Evolutionary conservation across 2,329 filamentous ascomycete species (phyloP).

Genomic region (Neonectria ditissima): DNA sequence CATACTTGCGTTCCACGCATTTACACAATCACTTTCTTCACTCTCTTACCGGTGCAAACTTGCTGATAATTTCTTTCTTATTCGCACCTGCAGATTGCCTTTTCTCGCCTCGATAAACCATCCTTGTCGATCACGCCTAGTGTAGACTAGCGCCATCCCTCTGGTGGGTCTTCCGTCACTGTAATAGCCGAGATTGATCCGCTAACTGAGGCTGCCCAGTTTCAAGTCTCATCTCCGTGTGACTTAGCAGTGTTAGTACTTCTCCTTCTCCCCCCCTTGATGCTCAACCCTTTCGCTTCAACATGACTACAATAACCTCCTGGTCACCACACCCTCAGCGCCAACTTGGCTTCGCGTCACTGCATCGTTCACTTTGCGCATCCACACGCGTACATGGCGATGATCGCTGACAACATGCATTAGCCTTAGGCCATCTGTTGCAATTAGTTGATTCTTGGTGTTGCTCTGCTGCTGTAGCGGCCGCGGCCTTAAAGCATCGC

Average conservation of each 20-base stretch:
- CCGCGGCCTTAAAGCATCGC: constrained; percentile 37
- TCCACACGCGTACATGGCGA: constrained; percentile 39
- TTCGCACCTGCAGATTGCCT: constrained; percentile 39
- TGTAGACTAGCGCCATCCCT: constrained; percentile 38
- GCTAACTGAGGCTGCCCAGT: constrained; percentile 34
- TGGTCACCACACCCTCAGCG: constrained; percentile 33
- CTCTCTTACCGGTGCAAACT: constrained; percentile 29
- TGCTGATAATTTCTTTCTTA: constrained; percentile 41
- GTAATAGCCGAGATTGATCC: constrained; percentile 35
- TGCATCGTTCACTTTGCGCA: constrained; percentile 34
- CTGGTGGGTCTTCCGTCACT: constrained; percentile 40
- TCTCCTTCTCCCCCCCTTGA: constrained; percentile 25
- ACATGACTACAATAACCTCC: constrained; percentile 38
- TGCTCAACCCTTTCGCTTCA: constrained; percentile 29
- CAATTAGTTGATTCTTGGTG: constrained; percentile 39
- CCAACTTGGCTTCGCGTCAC: constrained; percentile 32
- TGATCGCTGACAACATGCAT: constrained; percentile 47
- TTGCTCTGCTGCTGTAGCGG: constrained; percentile 38
- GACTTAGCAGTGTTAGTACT: constrained; percentile 43
- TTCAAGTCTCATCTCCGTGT: constrained; percentile 38
- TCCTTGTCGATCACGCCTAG: constrained; percentile 35
- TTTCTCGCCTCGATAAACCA: constrained; percentile 32
- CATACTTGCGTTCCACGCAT: neutral
- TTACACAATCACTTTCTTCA: constrained; percentile 6
- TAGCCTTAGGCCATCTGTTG: constrained; percentile 44